phyloP scores from a whole-genome alignment of 148 eudicot species.

The Rhododendron molle region DNA sequence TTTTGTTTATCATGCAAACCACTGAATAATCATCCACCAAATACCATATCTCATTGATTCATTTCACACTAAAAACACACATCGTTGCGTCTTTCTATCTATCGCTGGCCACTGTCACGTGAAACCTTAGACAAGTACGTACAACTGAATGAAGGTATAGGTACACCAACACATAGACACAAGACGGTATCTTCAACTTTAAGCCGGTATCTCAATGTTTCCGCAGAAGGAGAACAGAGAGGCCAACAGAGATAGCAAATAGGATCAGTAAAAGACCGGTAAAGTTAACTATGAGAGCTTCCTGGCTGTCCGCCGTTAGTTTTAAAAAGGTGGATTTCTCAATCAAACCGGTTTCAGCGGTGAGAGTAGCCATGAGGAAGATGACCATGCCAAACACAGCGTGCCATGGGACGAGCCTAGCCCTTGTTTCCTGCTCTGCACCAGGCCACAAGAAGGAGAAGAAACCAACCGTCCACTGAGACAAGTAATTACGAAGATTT shows the following conservation, averaged over 20 bases:
- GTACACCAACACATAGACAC: not conserved
- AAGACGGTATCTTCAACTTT: not conserved
- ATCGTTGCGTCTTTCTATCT: not conserved
- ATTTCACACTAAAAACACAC: not conserved
- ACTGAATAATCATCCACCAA: not conserved
- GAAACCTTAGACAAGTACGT: not conserved
- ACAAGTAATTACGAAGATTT: not conserved
- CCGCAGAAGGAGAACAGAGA: conserved; percentile 31
- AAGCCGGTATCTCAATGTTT: not conserved
- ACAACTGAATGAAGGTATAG: not conserved
- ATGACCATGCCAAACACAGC: conserved; percentile 37
- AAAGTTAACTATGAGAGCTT: conserved; percentile 47
- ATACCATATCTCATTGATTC: not conserved
- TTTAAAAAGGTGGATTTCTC: conserved; percentile 32
- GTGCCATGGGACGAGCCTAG: conserved; percentile 50
- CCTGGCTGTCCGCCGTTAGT: conserved; percentile 21
- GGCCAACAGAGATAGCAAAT: conserved; percentile 37
- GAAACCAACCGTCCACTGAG: conserved; percentile 39
- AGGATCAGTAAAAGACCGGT: conserved; percentile 46
- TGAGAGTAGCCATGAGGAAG: conserved; percentile 38
- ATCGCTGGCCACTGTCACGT: not conserved
- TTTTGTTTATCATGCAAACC: not conserved
- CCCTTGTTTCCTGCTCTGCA: conserved; percentile 25
- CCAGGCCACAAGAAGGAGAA: conserved; percentile 42
- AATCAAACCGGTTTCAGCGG: conserved; percentile 39